phyloP scores from a whole-genome alignment of 495 filamentous ascomycete species.

The Penicillium nucicola region DNA sequence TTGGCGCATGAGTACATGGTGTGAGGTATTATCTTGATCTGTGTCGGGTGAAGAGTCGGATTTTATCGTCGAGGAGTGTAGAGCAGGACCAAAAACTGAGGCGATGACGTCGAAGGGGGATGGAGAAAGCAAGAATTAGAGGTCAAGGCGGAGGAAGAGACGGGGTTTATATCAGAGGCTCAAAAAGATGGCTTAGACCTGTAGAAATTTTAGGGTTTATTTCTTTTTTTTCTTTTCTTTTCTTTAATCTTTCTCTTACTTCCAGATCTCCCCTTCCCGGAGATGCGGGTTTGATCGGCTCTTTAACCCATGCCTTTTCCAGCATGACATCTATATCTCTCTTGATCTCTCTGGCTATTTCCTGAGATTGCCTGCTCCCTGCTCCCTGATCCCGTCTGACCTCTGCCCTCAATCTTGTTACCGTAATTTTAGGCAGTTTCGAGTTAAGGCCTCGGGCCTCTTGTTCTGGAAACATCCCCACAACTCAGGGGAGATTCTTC shows the following conservation, averaged over 20 bases:
- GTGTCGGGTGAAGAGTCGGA: not conserved
- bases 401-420: too few species aligned
- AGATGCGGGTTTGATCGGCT: not conserved
- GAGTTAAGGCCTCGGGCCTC: not conserved
- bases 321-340: too few species aligned
- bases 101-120: conserved; percentile 7
- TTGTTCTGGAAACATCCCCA: conserved; percentile 9
- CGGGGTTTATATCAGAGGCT: conserved; percentile 25
- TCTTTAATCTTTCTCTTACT: conserved; percentile 11
- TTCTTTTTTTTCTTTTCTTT: conserved; percentile 4
- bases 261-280: not conserved
- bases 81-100: not conserved
- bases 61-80: not conserved
- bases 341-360: too few species aligned
- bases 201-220: conserved; percentile 28
- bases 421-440: conserved; percentile 1
- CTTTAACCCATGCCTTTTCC: not conserved
- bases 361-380: too few species aligned
- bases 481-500: conserved; percentile 8
- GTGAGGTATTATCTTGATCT: too few species aligned
- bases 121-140: not conserved
- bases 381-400: too few species aligned
- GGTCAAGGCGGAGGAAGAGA: not conserved
- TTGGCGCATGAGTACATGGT: conserved; percentile 51
- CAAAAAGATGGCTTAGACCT: conserved; percentile 12